Evolutionary conservation across 306 rosid species (phyloP).

Genomic region (Dicorynia guianensis): DNA sequence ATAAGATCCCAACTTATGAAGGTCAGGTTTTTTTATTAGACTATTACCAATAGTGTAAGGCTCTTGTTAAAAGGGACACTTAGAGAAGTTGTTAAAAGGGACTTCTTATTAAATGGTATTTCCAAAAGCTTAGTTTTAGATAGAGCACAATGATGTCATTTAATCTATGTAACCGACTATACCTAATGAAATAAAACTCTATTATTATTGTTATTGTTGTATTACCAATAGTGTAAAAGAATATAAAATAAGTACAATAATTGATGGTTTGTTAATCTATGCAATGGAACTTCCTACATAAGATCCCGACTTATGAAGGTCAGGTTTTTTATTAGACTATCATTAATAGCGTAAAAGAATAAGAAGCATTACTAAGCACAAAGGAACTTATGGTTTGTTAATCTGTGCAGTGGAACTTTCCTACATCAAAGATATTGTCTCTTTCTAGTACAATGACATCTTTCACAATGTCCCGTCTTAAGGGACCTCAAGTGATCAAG

Average conservation of each 20-base stretch:
- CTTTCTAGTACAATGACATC: constrained; percentile 6
- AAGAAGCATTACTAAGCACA: constrained; percentile 19
- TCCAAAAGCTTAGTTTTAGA: too few relatives aligned
- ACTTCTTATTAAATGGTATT: too few relatives aligned
- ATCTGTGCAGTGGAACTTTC: constrained; percentile 36
- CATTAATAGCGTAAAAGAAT: not conserved
- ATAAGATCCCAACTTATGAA: constrained; percentile 19
- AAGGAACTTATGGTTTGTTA: constrained; percentile 39
- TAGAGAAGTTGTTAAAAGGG: too few relatives aligned
- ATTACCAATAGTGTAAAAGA: too few relatives aligned
- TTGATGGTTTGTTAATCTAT: too few relatives aligned
- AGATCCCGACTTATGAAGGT: constrained; percentile 14
- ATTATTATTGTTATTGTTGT: too few relatives aligned
- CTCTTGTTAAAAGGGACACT: too few relatives aligned
- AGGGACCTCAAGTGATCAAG: too few relatives aligned
- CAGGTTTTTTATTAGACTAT: constrained; percentile 26
- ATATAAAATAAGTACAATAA: constrained; percentile 13
- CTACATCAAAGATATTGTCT: constrained; percentile 21
- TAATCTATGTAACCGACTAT: too few relatives aligned
- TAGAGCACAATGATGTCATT: too few relatives aligned
- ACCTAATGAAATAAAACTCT: too few relatives aligned
- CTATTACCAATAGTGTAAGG: constrained; percentile 4
- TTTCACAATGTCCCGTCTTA: not conserved
- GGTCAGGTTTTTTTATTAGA: constrained; percentile 28
- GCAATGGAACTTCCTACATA: too few relatives aligned